phyloP scores from a whole-genome alignment of 139 green algal species.

The Tetraselmis striata region DNA sequence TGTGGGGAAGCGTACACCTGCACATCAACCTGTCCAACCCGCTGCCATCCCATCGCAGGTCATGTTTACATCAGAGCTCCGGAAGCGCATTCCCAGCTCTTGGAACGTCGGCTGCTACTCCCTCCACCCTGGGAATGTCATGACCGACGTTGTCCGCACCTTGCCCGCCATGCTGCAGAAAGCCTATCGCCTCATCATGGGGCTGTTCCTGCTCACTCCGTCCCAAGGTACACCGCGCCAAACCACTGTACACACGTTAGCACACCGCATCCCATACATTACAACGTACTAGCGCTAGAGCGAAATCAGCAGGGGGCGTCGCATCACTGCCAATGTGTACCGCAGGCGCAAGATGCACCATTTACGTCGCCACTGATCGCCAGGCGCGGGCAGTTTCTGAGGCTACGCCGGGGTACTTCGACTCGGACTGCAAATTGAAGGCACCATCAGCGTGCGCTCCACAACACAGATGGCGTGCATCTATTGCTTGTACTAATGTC shows the following conservation, averaged over 20 bases:
- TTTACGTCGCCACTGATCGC: background rate
- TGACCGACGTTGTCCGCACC: constrained; percentile 67
- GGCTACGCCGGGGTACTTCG: background rate
- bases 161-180: constrained; percentile 50
- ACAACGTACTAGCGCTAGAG: too few relatives aligned
- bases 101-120: constrained; percentile 23
- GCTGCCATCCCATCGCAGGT: constrained; percentile 29
- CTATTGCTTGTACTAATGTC: background rate
- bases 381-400: too few relatives aligned
- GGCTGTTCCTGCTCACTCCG: constrained; percentile 57
- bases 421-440: background rate
- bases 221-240: constrained; percentile 38
- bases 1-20: too few relatives aligned
- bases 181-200: constrained; percentile 52
- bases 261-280: background rate
- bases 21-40: too few relatives aligned
- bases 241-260: background rate
- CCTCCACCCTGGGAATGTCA: constrained; percentile 74
- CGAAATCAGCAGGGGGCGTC: background rate
- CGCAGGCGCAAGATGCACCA: background rate
- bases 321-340: background rate
- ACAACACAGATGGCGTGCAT: background rate
- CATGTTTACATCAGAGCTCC: constrained; percentile 35
- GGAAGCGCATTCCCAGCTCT: constrained; percentile 10
- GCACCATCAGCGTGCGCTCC: background rate